These are phyloP conservation scores for Panicum hallii DNA, from an alignment of 202 grass and related monocot species.

Conservation along the genomic window DNA sequence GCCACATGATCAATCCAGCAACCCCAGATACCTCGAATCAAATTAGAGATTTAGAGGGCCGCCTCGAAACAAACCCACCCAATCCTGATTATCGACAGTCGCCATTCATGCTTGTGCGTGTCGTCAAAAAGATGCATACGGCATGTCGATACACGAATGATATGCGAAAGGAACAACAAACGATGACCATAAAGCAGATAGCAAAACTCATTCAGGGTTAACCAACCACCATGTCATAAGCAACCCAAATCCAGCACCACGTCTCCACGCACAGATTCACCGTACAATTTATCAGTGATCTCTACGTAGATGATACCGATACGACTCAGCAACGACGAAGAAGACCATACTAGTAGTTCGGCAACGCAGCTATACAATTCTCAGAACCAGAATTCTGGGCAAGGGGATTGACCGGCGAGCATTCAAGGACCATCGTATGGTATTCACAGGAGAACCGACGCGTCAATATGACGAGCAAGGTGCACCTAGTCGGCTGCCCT, in stretches of 20 bases:
- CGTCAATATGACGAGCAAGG: too few relatives aligned
- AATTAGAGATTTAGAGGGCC: too few relatives aligned
- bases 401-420: neutral
- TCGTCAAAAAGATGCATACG: neutral
- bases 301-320: neutral
- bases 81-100: neutral
- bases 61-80: too few relatives aligned
- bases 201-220: neutral
- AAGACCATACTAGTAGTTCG: neutral
- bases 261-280: neutral
- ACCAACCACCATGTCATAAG: constrained; percentile 9
- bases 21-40: too few relatives aligned
- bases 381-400: neutral
- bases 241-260: constrained; percentile 25
- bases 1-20: too few relatives aligned
- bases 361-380: constrained; percentile 28
- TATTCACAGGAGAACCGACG: constrained; percentile 1
- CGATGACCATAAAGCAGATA: neutral
- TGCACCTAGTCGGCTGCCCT: constrained; percentile 56
- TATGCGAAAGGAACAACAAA: neutral
- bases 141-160: neutral
- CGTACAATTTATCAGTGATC: neutral
- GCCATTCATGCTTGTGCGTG: neutral
- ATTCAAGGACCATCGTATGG: neutral
- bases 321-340: neutral